Evolutionary conservation across 345 rosid species (phyloP).

Genomic region (Citrus australasica): DNA sequence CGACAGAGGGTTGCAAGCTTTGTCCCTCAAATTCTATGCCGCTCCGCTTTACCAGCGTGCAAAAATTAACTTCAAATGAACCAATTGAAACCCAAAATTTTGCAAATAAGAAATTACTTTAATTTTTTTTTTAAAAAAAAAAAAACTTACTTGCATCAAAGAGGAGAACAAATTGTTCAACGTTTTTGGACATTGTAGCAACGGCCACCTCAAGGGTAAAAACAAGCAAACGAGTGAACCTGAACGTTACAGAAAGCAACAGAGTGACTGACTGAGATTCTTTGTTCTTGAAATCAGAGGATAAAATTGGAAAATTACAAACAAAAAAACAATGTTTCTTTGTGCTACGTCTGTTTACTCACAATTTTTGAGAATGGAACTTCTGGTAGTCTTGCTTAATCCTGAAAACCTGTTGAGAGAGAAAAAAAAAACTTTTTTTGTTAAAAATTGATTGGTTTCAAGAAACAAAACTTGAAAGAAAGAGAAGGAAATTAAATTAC

Average conservation of each 20-base stretch:
- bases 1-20: constrained; percentile 23
- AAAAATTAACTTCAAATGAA: neutral
- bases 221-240: constrained; percentile 78
- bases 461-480: neutral
- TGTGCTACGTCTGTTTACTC: constrained; percentile 21
- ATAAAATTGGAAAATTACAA: neutral
- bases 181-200: constrained; percentile 72
- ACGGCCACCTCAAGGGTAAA: constrained; percentile 89
- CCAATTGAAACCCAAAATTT: neutral
- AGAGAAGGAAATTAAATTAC: constrained; percentile 28
- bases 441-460: neutral
- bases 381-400: constrained; percentile 88
- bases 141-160: constrained; percentile 80
- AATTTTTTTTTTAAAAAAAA: no score
- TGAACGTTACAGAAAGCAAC: constrained; percentile 8
- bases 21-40: constrained; percentile 7
- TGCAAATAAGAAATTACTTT: no score
- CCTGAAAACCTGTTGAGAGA: constrained; percentile 60
- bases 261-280: neutral
- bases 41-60: constrained; percentile 36
- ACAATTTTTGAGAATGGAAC: constrained; percentile 76
- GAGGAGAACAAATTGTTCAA: constrained; percentile 77
- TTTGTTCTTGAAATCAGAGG: constrained; percentile 5
- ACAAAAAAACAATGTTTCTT: neutral
- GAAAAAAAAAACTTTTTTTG: neutral